Percentiles rank a stretch among this genome's conserved stretches.
These are phyloP conservation scores for Serendipita sp. DNA, from an alignment of 768 basidiomycete species.

Conservation along the genomic window DNA sequence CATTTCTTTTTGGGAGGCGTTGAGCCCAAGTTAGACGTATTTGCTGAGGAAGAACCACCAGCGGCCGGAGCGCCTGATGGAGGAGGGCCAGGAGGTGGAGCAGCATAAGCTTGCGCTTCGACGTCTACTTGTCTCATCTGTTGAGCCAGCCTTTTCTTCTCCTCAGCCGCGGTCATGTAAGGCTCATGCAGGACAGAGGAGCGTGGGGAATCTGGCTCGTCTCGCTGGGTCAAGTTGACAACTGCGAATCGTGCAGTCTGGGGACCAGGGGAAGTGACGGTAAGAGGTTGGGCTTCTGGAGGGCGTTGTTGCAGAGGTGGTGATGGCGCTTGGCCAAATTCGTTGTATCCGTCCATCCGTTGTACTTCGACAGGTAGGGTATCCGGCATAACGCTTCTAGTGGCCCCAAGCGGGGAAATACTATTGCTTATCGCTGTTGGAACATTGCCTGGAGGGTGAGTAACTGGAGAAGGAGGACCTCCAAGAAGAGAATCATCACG, in stretches of 20 bases:
- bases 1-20: not conserved
- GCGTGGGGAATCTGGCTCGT: constrained; percentile 13
- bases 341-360: not conserved
- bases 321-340: not conserved
- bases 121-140: not conserved
- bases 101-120: not conserved
- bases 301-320: not conserved
- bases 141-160: constrained; percentile 23
- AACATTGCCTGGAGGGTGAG: not conserved
- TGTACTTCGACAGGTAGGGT: not conserved
- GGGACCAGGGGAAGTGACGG: not conserved
- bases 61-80: not conserved
- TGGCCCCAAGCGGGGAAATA: too few relatives aligned
- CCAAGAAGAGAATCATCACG: constrained; percentile 1
- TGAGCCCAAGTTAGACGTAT: not conserved
- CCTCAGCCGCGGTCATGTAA: constrained; percentile 28
- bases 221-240: constrained; percentile 24
- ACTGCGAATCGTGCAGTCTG: constrained; percentile 23
- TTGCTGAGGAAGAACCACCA: not conserved
- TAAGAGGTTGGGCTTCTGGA: not conserved
- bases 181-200: constrained; percentile 1
- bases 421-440: not conserved
- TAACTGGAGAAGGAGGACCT: not conserved
- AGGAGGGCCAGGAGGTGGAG: not conserved
- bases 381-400: not conserved